phyloP scores from a whole-genome alignment of 768 basidiomycete genomes.

The Psilocybe subaeruginosa region DNA sequence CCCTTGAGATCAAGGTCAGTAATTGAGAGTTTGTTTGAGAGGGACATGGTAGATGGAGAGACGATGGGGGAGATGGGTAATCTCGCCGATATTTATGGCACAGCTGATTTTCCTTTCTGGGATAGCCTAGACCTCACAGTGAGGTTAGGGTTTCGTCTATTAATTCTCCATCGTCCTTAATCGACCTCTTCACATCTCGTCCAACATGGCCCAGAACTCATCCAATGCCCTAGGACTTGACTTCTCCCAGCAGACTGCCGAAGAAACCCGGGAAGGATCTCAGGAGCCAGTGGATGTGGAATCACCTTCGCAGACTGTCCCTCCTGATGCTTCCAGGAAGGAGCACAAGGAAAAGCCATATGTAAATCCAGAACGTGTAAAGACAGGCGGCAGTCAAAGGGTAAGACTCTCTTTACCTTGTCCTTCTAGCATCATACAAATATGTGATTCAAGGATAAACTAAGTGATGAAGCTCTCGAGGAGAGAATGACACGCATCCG shows the following conservation, averaged over 20 bases:
- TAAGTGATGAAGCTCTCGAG: constrained; percentile 65
- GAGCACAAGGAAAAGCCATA: constrained; percentile 70
- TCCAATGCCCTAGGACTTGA: constrained; percentile 74
- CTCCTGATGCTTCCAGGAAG: constrained; percentile 25
- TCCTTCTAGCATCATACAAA: background rate
- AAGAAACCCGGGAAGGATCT: constrained; percentile 9
- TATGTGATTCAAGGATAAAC: constrained; percentile 56
- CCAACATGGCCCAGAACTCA: constrained; percentile 39
- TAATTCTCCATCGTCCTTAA: constrained; percentile 11
- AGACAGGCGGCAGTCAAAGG: constrained; percentile 76
- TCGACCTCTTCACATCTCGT: constrained; percentile 7
- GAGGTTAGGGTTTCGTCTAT: constrained; percentile 32
- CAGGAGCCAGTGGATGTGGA: constrained; percentile 6
- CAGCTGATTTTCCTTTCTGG: constrained; percentile 21
- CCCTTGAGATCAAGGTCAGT: constrained; percentile 86
- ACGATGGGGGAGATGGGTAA: constrained; percentile 15
- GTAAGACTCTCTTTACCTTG: constrained; percentile 34
- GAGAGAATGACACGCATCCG: constrained; percentile 72
- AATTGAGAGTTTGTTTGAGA: constrained; percentile 93
- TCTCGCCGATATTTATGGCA: constrained; percentile 27
- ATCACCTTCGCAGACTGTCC: constrained; percentile 6
- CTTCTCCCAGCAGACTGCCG: constrained; percentile 44
- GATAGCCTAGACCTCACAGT: constrained; percentile 5
- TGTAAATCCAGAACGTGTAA: constrained; percentile 83
- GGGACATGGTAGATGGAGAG: constrained; percentile 67